Conservation (phyloP, 2,329 filamentous ascomycete species). For the Clarireedia monteithiana region DNA sequence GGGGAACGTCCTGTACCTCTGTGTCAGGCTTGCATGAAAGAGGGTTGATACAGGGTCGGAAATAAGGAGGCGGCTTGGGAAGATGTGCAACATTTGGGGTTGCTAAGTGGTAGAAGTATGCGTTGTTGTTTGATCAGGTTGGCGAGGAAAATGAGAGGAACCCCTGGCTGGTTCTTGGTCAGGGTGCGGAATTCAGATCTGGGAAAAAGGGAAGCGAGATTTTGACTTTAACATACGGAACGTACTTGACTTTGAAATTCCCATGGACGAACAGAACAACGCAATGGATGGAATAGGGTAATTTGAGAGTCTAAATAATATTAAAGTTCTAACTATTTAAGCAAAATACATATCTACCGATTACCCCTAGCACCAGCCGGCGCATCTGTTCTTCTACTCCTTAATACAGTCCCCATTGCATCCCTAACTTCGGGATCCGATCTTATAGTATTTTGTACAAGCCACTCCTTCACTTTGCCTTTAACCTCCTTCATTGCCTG, state of each 20-base stretch:
- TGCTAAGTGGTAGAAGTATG: neutral
- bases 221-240: neutral
- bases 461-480: slow-evolving; percentile 72
- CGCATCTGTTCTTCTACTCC: slow-evolving; percentile 52
- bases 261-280: neutral
- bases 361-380: slow-evolving; percentile 47
- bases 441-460: slow-evolving; percentile 78
- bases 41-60: neutral
- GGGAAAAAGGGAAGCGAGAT: neutral
- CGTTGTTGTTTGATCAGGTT: neutral
- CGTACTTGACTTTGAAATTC: neutral
- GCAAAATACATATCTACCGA: slow-evolving; percentile 18
- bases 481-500: slow-evolving; percentile 56
- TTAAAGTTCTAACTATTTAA: neutral
- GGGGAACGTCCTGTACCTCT: neutral
- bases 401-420: slow-evolving; percentile 62
- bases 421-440: slow-evolving; percentile 75
- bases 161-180: neutral
- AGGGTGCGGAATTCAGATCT: too few species aligned
- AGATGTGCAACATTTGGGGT: slow-evolving; percentile 4
- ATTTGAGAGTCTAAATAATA: neutral
- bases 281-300: neutral
- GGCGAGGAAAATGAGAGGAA: neutral
- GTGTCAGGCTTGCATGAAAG: neutral
- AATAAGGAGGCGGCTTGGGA: neutral